Evolutionary conservation across 139 green algal species (phyloP).

Genomic region (Pleodorina starrii): DNA sequence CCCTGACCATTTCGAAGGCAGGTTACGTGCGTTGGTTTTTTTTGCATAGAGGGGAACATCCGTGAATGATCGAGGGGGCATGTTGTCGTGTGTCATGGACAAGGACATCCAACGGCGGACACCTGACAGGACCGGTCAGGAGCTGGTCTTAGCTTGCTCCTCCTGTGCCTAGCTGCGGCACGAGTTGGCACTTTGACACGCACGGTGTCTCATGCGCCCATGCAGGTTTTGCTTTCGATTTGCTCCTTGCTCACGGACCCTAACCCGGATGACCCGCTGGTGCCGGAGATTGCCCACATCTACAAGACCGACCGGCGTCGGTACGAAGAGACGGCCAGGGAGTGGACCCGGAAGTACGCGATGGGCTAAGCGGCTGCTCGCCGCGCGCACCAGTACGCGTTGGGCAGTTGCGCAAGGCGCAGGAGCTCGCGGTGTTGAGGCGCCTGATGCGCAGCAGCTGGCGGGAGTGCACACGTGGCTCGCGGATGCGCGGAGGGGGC

Average conservation of each 20-base stretch:
- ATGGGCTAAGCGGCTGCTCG: conserved; percentile 76
- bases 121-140: no score
- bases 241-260: conserved; percentile 98
- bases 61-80: no score
- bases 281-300: conserved; percentile 99
- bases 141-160: no score
- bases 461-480: not conserved
- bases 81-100: no score
- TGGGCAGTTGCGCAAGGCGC: not conserved
- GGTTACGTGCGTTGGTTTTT: no score
- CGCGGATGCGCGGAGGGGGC: no score
- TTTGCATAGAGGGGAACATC: no score
- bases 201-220: no score
- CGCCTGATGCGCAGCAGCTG: not conserved
- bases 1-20: conserved; percentile 96
- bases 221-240: conserved; percentile 96
- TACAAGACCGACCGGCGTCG: conserved; percentile 93
- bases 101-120: no score
- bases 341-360: conserved; percentile 97
- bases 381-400: not conserved
- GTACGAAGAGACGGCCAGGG: conserved; percentile 95
- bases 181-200: no score
- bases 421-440: not conserved
- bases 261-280: conserved; percentile 98
- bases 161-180: no score